phyloP scores from a whole-genome alignment of 2,329 filamentous ascomycete species.

The Calonectria pteridis region DNA sequence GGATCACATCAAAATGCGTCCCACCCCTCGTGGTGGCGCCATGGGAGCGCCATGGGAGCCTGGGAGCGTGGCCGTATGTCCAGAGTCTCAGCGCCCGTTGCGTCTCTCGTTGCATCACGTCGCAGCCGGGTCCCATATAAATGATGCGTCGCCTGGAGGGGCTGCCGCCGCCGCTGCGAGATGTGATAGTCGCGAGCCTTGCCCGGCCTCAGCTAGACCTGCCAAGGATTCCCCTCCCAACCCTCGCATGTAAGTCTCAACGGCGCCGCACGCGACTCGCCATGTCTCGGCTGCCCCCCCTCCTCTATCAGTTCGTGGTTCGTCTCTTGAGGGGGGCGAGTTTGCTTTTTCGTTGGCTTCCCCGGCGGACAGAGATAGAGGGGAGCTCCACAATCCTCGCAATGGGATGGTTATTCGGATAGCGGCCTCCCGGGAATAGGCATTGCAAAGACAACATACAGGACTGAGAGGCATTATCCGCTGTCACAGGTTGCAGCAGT shows the following conservation, averaged over 20 bases:
- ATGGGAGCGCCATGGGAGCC: slow-evolving; percentile 12
- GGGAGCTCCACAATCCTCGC: neutral
- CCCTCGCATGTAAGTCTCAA: neutral
- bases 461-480: slow-evolving; percentile 8
- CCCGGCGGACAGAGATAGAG: neutral
- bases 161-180: neutral
- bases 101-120: neutral
- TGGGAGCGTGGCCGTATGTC: neutral
- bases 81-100: neutral
- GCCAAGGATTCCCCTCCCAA: neutral
- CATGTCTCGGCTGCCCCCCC: neutral
- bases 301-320: neutral
- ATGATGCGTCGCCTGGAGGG: neutral
- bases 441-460: neutral
- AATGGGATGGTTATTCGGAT: neutral
- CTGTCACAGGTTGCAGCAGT: slow-evolving; percentile 8
- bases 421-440: neutral
- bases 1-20: slow-evolving; percentile 37
- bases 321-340: neutral
- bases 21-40: slow-evolving; percentile 39
- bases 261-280: neutral
- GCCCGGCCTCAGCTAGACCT: neutral
- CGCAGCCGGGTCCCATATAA: slow-evolving; percentile 1
- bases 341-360: neutral
- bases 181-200: neutral